Percentiles rank a stretch among this genome's conserved stretches.
Conservation (phyloP, 2,329 filamentous ascomycete species). For the Hirsutella thompsonii region DNA sequence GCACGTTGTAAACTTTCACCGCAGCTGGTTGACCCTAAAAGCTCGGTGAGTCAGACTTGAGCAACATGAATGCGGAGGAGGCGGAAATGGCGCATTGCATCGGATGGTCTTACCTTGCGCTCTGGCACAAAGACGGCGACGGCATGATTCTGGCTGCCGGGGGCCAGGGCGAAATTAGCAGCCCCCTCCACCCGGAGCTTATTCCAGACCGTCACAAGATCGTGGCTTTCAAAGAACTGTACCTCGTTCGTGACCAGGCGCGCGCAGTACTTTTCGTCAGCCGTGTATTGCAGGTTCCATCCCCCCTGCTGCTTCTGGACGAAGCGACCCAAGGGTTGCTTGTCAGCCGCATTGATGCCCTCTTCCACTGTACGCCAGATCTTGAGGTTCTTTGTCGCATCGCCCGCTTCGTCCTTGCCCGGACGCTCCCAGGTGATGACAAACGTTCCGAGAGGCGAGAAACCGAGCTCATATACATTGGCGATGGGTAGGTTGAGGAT, state of each 20-base stretch:
- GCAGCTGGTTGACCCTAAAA: constrained; percentile 76
- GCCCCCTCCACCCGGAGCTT: constrained; percentile 89
- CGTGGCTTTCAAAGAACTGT: constrained; percentile 85
- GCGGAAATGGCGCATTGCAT: background rate
- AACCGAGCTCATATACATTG: constrained; percentile 88
- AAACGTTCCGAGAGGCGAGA: constrained; percentile 85
- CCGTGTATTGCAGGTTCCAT: constrained; percentile 96
- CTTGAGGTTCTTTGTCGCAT: constrained; percentile 93
- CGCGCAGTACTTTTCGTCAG: constrained; percentile 86
- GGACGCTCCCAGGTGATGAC: constrained; percentile 95
- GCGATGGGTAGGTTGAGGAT: constrained; percentile 63
- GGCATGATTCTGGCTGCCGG: constrained; percentile 70
- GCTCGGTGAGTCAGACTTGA: too few species aligned
- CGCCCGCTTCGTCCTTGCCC: constrained; percentile 82
- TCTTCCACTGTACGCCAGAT: constrained; percentile 81
- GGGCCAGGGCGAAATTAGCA: constrained; percentile 76
- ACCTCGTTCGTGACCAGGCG: constrained; percentile 94
- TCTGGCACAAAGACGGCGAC: constrained; percentile 93
- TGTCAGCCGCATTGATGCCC: constrained; percentile 44
- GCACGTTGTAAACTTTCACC: constrained; percentile 90
- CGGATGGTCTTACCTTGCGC: constrained; percentile 55
- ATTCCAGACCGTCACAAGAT: constrained; percentile 83
- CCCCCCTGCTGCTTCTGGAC: constrained; percentile 93
- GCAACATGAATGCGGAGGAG: too few species aligned
- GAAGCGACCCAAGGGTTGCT: constrained; percentile 71